Conservation (phyloP, 2,329 filamentous ascomycete genomes). For the Metarhizium sp. region DNA sequence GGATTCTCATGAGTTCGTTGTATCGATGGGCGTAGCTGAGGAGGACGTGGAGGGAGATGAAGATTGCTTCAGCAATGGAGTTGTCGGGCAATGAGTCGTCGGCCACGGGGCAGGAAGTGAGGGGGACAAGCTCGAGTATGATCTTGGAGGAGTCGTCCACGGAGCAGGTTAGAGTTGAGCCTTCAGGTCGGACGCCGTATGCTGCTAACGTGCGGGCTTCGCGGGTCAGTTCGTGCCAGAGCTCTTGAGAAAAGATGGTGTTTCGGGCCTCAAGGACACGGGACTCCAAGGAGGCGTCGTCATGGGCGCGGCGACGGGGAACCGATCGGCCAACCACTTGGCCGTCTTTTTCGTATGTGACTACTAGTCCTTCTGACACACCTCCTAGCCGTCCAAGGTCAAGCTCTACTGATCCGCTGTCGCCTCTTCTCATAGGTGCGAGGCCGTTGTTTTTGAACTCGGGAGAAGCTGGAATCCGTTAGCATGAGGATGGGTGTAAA, state of each 20-base stretch:
- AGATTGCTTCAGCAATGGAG: conserved; percentile 53
- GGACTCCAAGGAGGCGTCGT: conserved; percentile 48
- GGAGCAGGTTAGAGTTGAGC: conserved; percentile 45
- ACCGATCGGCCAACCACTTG: conserved; percentile 47
- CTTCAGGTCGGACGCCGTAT: conserved; percentile 58
- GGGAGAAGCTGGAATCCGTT: conserved; percentile 34
- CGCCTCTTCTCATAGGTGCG: conserved; percentile 64
- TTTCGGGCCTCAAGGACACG: conserved; percentile 68
- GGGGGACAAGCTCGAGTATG: conserved; percentile 57
- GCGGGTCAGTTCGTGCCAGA: conserved; percentile 81
- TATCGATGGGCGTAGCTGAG: conserved; percentile 71
- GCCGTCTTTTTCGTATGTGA: conserved; percentile 53
- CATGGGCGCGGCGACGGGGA: conserved; percentile 41
- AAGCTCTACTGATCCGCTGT: conserved; percentile 66
- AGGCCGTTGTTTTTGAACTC: conserved; percentile 63
- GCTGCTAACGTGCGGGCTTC: conserved; percentile 68
- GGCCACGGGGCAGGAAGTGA: conserved; percentile 29
- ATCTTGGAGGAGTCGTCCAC: conserved; percentile 44
- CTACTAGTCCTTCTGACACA: conserved; percentile 52
- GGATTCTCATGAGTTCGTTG: conserved; percentile 60
- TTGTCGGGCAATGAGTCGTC: conserved; percentile 30
- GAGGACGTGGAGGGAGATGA: conserved; percentile 62
- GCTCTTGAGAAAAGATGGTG: conserved; percentile 72
- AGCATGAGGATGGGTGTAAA: conserved; percentile 10
- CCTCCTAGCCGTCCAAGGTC: conserved; percentile 49